Base-by-base conservation (phyloP, 2,329 filamentous ascomycete genomes). In the Ophiocordyceps sinensis region DNA sequence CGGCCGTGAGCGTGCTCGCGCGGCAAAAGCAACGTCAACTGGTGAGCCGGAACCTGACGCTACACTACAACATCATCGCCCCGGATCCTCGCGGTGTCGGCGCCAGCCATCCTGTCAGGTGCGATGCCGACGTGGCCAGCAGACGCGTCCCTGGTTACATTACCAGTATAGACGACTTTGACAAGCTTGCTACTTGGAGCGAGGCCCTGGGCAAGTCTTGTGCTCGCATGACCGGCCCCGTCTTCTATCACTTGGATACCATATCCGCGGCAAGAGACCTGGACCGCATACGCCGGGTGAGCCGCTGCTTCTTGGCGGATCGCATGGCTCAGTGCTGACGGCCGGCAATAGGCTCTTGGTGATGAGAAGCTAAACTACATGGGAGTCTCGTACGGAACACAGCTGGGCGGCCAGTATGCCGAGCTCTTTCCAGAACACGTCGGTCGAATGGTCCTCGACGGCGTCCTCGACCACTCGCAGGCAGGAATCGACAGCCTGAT, bases 361-460 rank as follows among this genome's bases (percentile, higher is more conserved):
- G 39, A 40, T 19, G 32, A 40, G 9, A 40, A 40, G 28, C 28
- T 45, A 15, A 34, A 45, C 30, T 64, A 63, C 44, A 61, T 59
- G 56, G 63, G 63, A 0, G 59, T 63, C 43, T 64, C 59, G 14
- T 66, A 66, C 41, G 62, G 63, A 17, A 61, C 58, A 5, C 40
- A 62, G 11, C 47, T 66, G 10, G 64, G 64, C 3, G 53, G 53
- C 7, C 63, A 59, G 3, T 64, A 63, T 39, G 61, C 62, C 7
- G 55, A 59, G 14, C 63, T 66, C 56, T 64, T 62, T 40, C 63
- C 64, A 10, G 59, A 65, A 39, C 63, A 55, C 31, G 56, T 68
- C 46, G 52, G 62, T 46, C 55, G 64, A 44, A 46, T 70, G 40
- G 58, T 74, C 19, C 42, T 61, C 2, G 57, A 61, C 31, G 58